Evolutionary conservation across 345 rosid species (phyloP).

Genomic region (Gossypium turneri): DNA sequence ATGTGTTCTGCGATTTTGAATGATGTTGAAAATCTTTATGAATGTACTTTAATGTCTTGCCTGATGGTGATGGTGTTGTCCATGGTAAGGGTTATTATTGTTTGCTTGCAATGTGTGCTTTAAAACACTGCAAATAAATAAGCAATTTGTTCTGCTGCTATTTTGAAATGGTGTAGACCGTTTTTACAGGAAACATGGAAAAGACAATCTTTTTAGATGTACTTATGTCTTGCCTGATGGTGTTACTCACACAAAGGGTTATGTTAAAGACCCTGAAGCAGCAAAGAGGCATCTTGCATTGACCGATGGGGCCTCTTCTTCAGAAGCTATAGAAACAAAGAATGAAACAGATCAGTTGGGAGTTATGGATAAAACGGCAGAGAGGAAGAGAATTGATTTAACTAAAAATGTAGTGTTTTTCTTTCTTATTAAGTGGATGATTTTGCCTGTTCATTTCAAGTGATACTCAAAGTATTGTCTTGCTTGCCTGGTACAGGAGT

Average conservation of each 20-base stretch:
- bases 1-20: neutral
- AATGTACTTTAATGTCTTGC: too few relatives aligned
- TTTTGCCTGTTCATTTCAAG: neutral
- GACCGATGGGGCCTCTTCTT: constrained; percentile 17
- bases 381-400: constrained; percentile 57
- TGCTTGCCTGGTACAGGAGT: constrained; percentile 56
- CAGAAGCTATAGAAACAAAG: constrained; percentile 19
- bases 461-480: constrained; percentile 2
- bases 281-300: constrained; percentile 44
- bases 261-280: constrained; percentile 64
- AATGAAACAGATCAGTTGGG: constrained; percentile 32
- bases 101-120: neutral
- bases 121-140: neutral
- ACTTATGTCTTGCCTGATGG: constrained; percentile 69
- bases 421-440: constrained; percentile 1
- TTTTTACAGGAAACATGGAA: constrained; percentile 49
- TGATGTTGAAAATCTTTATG: neutral
- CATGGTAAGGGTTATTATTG: too few relatives aligned
- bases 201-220: constrained; percentile 51
- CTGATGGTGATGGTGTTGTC: too few relatives aligned
- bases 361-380: constrained; percentile 29
- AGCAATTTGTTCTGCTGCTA: neutral
- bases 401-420: constrained; percentile 51
- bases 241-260: constrained; percentile 54
- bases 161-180: neutral